phyloP scores from a whole-genome alignment of 106 monocot species.

The Allium cepa region DNA sequence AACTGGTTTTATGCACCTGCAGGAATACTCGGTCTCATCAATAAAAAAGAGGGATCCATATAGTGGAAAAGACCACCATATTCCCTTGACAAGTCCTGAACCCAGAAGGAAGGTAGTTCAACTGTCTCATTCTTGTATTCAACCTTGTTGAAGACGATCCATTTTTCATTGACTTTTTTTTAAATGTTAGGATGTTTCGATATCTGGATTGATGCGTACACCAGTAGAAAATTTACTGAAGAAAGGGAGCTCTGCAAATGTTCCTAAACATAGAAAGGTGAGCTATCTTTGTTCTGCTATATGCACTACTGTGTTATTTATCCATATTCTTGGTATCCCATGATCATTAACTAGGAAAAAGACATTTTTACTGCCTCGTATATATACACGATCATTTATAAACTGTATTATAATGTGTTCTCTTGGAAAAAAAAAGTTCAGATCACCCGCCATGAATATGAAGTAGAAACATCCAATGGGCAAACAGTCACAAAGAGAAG shows the following conservation, averaged over 20 bases:
- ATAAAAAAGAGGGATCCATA: slow-evolving; percentile 61
- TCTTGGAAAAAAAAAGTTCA: slow-evolving; percentile 11
- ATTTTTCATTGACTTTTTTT: neutral
- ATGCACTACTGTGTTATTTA: too few species aligned
- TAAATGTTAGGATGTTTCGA: slow-evolving; percentile 51
- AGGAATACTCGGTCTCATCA: slow-evolving; percentile 91
- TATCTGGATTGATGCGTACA: slow-evolving; percentile 58
- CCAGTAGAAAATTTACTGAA: slow-evolving; percentile 74
- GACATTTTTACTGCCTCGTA: too few species aligned
- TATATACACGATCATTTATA: too few species aligned
- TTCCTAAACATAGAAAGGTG: slow-evolving; percentile 17
- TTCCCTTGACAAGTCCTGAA: slow-evolving; percentile 40
- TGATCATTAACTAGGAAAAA: too few species aligned
- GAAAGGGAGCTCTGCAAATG: slow-evolving; percentile 34
- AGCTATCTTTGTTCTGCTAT: too few species aligned
- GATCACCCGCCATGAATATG: slow-evolving; percentile 93
- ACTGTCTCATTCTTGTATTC: too few species aligned
- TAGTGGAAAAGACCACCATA: slow-evolving; percentile 38
- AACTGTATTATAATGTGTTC: too few species aligned
- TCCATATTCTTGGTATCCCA: too few species aligned
- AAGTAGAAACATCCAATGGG: slow-evolving; percentile 81
- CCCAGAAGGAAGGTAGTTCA: slow-evolving; percentile 48
- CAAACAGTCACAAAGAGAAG: slow-evolving; percentile 75
- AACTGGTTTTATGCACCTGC: neutral
- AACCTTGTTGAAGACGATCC: too few species aligned